These are phyloP conservation scores for Moricandia moricandioides DNA, from an alignment of 345 rosid species.

Conservation along the genomic window DNA sequence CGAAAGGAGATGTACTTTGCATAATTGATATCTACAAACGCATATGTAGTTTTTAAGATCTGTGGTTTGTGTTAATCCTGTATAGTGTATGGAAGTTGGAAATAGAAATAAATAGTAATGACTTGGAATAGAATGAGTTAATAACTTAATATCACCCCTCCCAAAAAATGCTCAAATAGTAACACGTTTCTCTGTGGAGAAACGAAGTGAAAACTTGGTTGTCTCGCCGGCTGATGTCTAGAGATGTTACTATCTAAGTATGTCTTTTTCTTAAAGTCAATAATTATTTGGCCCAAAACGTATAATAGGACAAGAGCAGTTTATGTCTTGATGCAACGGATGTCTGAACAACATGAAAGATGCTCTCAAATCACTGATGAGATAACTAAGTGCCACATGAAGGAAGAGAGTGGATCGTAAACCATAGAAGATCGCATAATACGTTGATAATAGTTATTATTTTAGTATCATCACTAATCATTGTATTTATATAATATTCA, in stretches of 20 bases:
- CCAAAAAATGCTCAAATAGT: background rate
- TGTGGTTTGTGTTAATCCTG: background rate
- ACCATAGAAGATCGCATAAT: background rate
- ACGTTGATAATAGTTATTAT: background rate
- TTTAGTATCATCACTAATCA: too few species aligned
- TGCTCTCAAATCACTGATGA: background rate
- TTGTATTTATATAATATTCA: background rate
- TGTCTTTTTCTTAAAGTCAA: background rate
- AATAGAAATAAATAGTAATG: background rate
- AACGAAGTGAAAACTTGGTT: background rate
- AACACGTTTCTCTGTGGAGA: background rate
- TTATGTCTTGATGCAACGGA: constrained; percentile 1
- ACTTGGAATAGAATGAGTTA: background rate
- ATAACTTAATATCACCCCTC: background rate
- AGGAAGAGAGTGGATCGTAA: background rate
- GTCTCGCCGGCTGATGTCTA: background rate
- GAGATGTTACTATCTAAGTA: background rate
- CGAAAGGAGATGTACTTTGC: background rate
- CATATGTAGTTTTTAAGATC: background rate
- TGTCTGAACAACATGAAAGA: background rate
- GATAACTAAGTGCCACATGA: background rate
- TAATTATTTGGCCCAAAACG: background rate
- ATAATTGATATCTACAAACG: background rate
- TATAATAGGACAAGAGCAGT: background rate
- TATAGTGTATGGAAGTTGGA: background rate